Evolutionary conservation across 768 basidiomycete genomes (phyloP).

Genomic region (Pulveroboletus ravenelii): DNA sequence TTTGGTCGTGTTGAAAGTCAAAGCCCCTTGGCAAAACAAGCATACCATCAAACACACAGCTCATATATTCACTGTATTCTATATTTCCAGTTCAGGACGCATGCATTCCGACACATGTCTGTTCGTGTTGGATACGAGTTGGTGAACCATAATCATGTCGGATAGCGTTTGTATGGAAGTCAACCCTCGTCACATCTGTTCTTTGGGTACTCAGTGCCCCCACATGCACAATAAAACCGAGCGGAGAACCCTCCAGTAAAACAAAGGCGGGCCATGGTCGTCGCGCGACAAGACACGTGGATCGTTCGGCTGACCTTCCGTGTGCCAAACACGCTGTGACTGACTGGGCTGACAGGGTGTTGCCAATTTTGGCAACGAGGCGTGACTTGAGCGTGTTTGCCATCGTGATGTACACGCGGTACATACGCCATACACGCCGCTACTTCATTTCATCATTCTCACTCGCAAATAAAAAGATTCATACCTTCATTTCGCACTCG

Average conservation of each 20-base stretch:
- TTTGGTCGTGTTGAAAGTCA: constrained; percentile 23
- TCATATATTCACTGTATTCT: too few species aligned
- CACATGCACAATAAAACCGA: background rate
- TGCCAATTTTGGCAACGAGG: background rate
- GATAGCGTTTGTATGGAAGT: background rate
- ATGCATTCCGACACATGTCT: background rate
- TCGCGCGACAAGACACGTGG: too few species aligned
- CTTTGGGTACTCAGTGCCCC: background rate
- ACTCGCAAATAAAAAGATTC: constrained; percentile 5
- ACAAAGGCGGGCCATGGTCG: too few species aligned
- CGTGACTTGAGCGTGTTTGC: constrained; percentile 14
- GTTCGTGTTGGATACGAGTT: background rate
- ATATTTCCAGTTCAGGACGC: background rate
- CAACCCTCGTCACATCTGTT: background rate
- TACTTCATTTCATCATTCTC: constrained; percentile 10
- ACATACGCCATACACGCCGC: background rate
- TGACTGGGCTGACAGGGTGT: background rate
- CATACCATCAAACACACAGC: background rate
- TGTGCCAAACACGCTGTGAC: constrained; percentile 8
- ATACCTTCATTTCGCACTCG: background rate
- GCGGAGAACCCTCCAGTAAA: too few species aligned
- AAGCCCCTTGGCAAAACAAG: constrained; percentile 22
- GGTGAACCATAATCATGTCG: background rate
- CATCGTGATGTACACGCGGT: constrained; percentile 21
- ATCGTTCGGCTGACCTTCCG: too few species aligned